Evolutionary conservation across 305 asterid genomes (phyloP), one percentile per base, ranked within the genome.

Genomic region (Fraxinus greggii): DNA sequence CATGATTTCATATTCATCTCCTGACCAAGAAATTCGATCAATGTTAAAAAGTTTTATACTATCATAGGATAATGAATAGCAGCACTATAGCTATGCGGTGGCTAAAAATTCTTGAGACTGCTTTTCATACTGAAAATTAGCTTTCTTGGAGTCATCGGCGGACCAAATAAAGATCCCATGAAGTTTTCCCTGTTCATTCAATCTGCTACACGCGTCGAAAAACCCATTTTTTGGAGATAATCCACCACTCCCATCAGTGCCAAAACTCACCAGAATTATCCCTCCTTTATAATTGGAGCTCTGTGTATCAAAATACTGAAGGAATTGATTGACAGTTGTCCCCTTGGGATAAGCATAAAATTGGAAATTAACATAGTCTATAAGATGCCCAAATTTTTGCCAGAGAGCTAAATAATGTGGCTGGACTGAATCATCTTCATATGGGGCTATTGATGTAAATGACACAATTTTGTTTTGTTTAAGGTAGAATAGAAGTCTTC

Each of bases 321-420:
- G 85, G 84, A 93, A 93, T 87, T 91, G 88, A 54, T 89, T 15
- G 63, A 87, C 88, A 48, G 63, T 89, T 12, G 92, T 90, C 33
- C 83, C 87, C 73, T 85, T 87, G 5, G 73, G 28, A 56, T 93
- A 92, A 26, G 97, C 97, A 36, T 93, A 92, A 80, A 93, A 92
- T 80, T 93, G 96, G 87, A 93, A 92, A 77, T 93, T 92, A 3
- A 92, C 92, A 48, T 89, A 91, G 90, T 92, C 95, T 12, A 93
- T 89, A 15, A 91, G 88, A 80, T 90, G 90, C 15, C 94, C 86
- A 1, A 89, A 90, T 56, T 87, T 92, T 38, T 72, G 83, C 97
- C 95, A 93, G 56, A 92, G 90, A 40, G 93, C 95, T 63, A 89
- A 80, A 80, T 93, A 93, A 83, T 90, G 85, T 3, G 87, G 90